Evolutionary conservation across 108 stramenopile genomes (phyloP).

Genomic region (Nannochloropsis salina): DNA sequence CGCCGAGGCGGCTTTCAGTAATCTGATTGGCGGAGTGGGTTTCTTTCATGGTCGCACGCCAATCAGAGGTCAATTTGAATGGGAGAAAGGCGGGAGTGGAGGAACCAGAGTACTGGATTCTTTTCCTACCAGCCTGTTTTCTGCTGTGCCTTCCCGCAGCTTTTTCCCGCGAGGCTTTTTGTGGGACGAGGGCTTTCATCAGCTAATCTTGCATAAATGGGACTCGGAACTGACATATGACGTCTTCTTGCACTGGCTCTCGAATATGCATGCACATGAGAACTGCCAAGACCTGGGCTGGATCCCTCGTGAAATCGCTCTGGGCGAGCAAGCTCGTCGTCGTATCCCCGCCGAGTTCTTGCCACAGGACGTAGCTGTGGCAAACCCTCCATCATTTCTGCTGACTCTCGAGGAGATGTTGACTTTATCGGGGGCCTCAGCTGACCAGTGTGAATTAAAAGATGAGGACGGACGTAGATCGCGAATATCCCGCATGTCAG

Average conservation of each 20-base stretch:
- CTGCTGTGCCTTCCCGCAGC: conserved; percentile 52
- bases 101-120: conserved; percentile 18
- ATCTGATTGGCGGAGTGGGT: conserved; percentile 49
- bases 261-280: conserved; percentile 41
- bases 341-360: conserved; percentile 17
- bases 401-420: conserved; percentile 48
- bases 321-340: conserved; percentile 20
- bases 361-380: conserved; percentile 45
- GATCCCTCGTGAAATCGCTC: conserved; percentile 26
- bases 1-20: conserved; percentile 44
- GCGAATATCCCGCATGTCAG: neutral
- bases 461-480: neutral
- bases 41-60: conserved; percentile 43
- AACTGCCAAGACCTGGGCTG: conserved; percentile 21
- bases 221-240: conserved; percentile 43
- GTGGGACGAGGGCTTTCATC: conserved; percentile 61
- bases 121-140: conserved; percentile 46
- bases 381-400: conserved; percentile 58
- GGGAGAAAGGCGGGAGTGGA: neutral
- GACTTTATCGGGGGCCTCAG: neutral
- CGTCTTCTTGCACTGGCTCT: conserved; percentile 52
- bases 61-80: conserved; percentile 13
- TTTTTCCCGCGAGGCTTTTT: conserved; percentile 59
- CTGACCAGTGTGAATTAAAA: neutral
- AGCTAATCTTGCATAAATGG: conserved; percentile 32